Conservation (phyloP, 1,284 basidiomycete species). For the Cryptococcus wingfieldii region DNA sequence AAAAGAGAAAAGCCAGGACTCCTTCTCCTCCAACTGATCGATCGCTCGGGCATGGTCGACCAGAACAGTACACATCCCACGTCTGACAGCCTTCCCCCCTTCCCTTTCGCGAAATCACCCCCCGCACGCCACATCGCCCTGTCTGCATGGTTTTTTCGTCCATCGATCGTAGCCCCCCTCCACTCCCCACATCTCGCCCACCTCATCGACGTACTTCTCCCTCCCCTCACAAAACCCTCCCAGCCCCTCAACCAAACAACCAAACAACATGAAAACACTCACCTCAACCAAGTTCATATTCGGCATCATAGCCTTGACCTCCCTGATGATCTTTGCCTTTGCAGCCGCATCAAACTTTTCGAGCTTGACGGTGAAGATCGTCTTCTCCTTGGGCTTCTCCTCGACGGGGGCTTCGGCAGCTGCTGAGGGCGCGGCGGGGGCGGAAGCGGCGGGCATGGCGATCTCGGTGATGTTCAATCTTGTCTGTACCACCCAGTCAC, state of each 20-base stretch:
- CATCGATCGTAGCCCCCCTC: no score
- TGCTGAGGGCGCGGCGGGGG: conserved; percentile 57
- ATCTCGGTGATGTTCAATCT: conserved; percentile 97
- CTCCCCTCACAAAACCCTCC: not conserved
- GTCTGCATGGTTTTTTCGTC: no score
- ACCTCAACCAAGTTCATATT: conserved; percentile 95
- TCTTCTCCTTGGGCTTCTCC: conserved; percentile 99
- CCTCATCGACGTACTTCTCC: not conserved
- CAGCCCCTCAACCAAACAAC: conserved; percentile 17
- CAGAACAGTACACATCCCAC: no score
- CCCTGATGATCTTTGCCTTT: conserved; percentile 97
- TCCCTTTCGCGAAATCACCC: no score
- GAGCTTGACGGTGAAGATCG: conserved; percentile 90
- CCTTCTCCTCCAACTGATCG: no score
- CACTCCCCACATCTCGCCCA: not conserved
- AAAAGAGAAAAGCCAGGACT: no score
- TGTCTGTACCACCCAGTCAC: conserved; percentile 55
- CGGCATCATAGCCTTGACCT: conserved; percentile 92
- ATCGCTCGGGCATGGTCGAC: no score
- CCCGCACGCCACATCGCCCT: no score
- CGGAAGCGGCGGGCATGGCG: conserved; percentile 71
- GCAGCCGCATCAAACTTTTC: conserved; percentile 83
- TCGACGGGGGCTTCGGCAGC: conserved; percentile 59
- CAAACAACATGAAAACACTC: conserved; percentile 49
- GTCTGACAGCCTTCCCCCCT: not conserved